Evolutionary conservation across 2,329 filamentous ascomycete species (phyloP).

Genomic region (Colletotrichum brevisporum): DNA sequence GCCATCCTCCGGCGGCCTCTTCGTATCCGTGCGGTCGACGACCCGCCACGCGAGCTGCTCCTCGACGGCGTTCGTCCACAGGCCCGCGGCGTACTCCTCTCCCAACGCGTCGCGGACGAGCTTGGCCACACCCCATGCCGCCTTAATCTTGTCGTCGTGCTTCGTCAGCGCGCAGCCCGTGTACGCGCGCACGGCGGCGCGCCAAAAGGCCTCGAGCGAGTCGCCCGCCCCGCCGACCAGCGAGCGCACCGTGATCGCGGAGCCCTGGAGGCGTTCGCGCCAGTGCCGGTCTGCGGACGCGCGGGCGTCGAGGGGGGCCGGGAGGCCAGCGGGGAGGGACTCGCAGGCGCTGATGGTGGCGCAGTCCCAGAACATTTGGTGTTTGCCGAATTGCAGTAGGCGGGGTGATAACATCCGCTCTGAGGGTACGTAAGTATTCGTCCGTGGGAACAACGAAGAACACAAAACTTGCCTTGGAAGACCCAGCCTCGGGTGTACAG

Average conservation of each 20-base stretch:
- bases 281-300: conserved; percentile 13
- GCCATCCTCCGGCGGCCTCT: not conserved
- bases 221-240: not conserved
- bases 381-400: conserved; percentile 42
- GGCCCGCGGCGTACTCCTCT: conserved; percentile 31
- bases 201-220: conserved; percentile 42
- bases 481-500: conserved; percentile 34
- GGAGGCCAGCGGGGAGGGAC: conserved; percentile 40
- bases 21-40: not conserved
- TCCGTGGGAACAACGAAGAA: no score
- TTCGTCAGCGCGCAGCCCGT: conserved; percentile 41
- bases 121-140: conserved; percentile 43
- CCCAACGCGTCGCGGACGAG: conserved; percentile 17
- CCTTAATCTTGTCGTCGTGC: conserved; percentile 36
- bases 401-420: conserved; percentile 43
- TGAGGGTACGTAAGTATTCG: not conserved
- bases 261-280: conserved; percentile 18
- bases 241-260: not conserved
- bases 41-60: conserved; percentile 43
- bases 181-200: conserved; percentile 40
- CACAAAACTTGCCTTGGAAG: conserved; percentile 21
- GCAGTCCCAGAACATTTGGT: conserved; percentile 46
- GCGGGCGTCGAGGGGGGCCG: conserved; percentile 21
- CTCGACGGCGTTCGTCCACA: conserved; percentile 41
- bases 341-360: conserved; percentile 43